Percentiles rank a stretch among this genome's conserved stretches.
Conservation (phyloP, 495 filamentous ascomycete species). For the Geoglossum glabrum region DNA sequence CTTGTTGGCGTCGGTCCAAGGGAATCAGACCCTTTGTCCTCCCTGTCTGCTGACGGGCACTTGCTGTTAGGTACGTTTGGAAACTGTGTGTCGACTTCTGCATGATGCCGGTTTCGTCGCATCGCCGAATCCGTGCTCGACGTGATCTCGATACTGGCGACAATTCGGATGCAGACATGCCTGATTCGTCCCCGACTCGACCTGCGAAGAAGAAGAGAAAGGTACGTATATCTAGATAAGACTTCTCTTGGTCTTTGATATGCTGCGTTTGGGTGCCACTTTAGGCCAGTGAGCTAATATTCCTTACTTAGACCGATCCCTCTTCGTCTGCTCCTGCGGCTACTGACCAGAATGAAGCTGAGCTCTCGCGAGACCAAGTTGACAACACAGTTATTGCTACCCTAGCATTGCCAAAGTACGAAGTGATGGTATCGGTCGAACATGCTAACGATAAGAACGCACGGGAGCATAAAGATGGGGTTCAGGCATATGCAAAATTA, state of each 20-base stretch:
- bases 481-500: constrained; percentile 85
- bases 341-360: neutral
- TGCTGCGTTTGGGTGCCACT: neutral
- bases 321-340: neutral
- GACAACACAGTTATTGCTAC: constrained; percentile 54
- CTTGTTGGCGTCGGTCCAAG: neutral
- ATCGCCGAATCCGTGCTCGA: constrained; percentile 3
- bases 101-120: constrained; percentile 5
- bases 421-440: constrained; percentile 49
- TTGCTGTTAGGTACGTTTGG: neutral
- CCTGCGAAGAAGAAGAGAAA: constrained; percentile 5
- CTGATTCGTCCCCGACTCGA: constrained; percentile 5
- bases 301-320: neutral
- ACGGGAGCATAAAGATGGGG: constrained; percentile 44
- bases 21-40: neutral
- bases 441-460: constrained; percentile 53
- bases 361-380: constrained; percentile 26
- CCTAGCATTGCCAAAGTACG: constrained; percentile 35
- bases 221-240: neutral
- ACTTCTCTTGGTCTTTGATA: neutral
- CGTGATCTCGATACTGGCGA: constrained; percentile 1
- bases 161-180: constrained; percentile 1
- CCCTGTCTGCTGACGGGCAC: neutral
- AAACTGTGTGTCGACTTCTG: neutral
- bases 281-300: neutral